Percentiles rank a stretch among this genome's conserved stretches.
These are phyloP conservation scores for Eucalyptus tenuipes DNA, from an alignment of 345 rosid genomes.

Conservation along the genomic window DNA sequence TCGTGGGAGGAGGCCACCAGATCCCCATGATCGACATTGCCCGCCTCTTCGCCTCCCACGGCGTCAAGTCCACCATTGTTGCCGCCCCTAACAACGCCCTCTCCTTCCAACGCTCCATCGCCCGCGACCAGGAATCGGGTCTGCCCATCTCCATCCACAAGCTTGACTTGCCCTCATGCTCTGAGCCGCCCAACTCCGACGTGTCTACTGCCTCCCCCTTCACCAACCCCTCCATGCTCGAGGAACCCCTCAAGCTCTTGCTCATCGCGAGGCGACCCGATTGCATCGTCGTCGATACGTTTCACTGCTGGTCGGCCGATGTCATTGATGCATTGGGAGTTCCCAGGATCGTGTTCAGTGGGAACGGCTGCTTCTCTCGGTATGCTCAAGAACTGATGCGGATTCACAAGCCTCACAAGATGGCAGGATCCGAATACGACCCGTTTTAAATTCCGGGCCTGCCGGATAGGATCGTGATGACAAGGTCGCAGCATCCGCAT, in stretches of 20 bases:
- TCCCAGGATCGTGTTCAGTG: constrained; percentile 23
- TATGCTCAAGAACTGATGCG: constrained; percentile 6
- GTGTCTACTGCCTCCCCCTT: not conserved
- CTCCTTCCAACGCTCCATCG: constrained; percentile 9
- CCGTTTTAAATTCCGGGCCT: constrained; percentile 26
- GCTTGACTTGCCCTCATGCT: not conserved
- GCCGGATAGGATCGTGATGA: constrained; percentile 20
- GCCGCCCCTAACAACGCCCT: constrained; percentile 15
- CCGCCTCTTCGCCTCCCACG: constrained; percentile 22
- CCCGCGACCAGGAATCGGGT: constrained; percentile 9
- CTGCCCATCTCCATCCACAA: constrained; percentile 5
- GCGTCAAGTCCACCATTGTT: constrained; percentile 15
- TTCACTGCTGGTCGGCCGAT: constrained; percentile 9
- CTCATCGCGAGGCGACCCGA: not conserved
- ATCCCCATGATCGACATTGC: constrained; percentile 40
- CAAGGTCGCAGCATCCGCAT: constrained; percentile 18
- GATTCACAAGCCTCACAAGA: constrained; percentile 13
- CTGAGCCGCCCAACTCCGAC: constrained; percentile 1
- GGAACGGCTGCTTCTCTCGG: constrained; percentile 20
- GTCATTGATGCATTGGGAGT: constrained; percentile 3
- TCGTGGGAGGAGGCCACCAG: constrained; percentile 35
- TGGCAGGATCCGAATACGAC: constrained; percentile 20
- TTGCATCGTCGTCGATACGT: constrained; percentile 20
- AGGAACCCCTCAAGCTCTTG: constrained; percentile 1
- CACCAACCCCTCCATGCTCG: constrained; percentile 16